Base-by-base conservation (phyloP, 306 rosid genomes). In the Cajanus cajan region DNA sequence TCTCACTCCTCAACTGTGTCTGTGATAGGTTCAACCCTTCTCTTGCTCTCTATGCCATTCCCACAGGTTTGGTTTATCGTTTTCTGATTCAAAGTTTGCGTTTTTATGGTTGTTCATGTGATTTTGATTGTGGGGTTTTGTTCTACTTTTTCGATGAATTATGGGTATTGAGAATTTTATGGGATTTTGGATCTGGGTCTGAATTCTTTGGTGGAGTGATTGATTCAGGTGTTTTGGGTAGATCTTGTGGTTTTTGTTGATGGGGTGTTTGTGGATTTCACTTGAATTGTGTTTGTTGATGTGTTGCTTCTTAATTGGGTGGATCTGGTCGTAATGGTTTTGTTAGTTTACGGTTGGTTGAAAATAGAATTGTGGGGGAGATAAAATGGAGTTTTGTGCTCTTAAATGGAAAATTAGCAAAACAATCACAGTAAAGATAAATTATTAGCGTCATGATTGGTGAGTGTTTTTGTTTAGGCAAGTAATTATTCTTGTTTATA, bases 11-110 rank as follows among this genome's bases (percentile, higher is more conserved):
- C 28, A 63, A 63, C 59, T 24, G 57, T 21, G 16, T 66, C 47
- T 43, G 44, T n/a, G 55, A 50, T 63, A 52, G 71, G 79, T 77
- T 25, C 63, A 71, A 15, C 36, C 45, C n/a, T 48, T 41, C 28
- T 13, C 41, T 5, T 61, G 55, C 83, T 75, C 71, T 82, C 86
- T 83, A 83, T 83, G 86, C 86, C 76, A 83, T 83, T 83, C 71
- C 80, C 58, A n/a, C 75, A 83, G 86, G 86, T 83, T 8, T 64
- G 71, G 64, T 71, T 71, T 43, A 6, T 40, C 74, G 19, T 62
- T 59, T 77, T 41, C 74, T 4, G 34, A 48, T 51, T 58, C 44
- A 19, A 62, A 62, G 70, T 52, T 4, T 11, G 28, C 55, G 16
- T 14, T 64, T 63, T 77, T 52, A n/a, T 71, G 14, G 4, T 6